Base-by-base conservation (phyloP, 1,139 yeast species). In the Tardiomyces digboiensis region DNA sequence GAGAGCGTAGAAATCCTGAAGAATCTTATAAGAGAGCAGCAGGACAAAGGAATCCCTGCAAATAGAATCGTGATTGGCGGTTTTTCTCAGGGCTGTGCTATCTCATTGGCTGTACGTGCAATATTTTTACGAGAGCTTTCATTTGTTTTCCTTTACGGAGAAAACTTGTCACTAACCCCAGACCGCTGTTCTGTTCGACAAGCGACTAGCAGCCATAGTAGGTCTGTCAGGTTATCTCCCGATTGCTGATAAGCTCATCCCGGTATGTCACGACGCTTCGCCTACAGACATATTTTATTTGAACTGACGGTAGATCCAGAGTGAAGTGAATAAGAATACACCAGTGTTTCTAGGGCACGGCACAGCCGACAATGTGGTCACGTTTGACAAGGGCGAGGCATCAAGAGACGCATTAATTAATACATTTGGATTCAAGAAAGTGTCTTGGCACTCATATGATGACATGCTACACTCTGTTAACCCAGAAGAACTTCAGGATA, bases 301-400 rank as follows among this genome's bases (percentile, higher is more conserved):
- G 33, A 13, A 5, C 33, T 26, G 14, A 26, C 33, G 5, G n/a
- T 49, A 56, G 29, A 51, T 62, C 21, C 57, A 57, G 33, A 60
- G 60, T 7, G 50, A 53, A 7, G 62, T 64, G 21, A 87, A 86
- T 60, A 62, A 65, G 21, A 65, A 70, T 3, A 84, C 95, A 0
- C 95, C 96, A 1, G 67, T 86, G 13, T 87, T 87, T 66, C 85
- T 86, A 54, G 95, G 93, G 7, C 97, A 91, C 60, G 98, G 98
- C 21, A 76, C 77, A 2, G 64, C 59, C 2, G 98, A 91, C 58
- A 83, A 83, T 1, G 68, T 89, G 4, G 75, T 91, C 20, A 59
- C 70, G 4, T 65, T 68, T 42, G 53, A 63, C 3, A 68, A 61
- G 48, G 95, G 84, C 3, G 60, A 66, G 41, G 49, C 57, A 22